These are phyloP conservation scores for Noccaea bulbosa DNA, from an alignment of 345 rosid genomes.

Conservation along the genomic window DNA sequence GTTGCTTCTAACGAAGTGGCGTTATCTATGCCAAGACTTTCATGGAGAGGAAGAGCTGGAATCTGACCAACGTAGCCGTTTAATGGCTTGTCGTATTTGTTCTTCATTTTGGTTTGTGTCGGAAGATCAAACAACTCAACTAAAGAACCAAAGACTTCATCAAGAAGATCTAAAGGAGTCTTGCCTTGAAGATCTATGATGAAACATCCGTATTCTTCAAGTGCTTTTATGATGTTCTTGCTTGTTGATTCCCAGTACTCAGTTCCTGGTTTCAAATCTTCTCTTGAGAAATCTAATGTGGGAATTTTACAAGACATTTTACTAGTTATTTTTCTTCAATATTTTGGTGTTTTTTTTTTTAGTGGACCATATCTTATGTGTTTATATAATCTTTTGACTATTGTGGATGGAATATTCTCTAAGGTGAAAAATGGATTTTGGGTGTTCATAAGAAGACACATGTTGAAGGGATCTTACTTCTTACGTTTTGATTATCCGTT, in stretches of 20 bases:
- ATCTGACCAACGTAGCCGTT: conserved; percentile 47
- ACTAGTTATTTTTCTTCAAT: background rate
- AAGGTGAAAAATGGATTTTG: conserved; percentile 19
- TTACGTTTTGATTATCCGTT: conserved; percentile 32
- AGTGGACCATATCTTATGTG: background rate
- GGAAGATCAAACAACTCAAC: conserved; percentile 41
- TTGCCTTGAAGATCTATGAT: conserved; percentile 44
- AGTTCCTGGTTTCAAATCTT: conserved; percentile 41
- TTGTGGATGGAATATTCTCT: conserved; percentile 19
- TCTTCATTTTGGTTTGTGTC: conserved; percentile 45
- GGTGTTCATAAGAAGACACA: conserved; percentile 39
- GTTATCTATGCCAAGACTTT: conserved; percentile 52
- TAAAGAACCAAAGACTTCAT: conserved; percentile 38
- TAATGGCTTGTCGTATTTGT: conserved; percentile 45
- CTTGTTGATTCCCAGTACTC: conserved; percentile 38
- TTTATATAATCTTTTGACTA: background rate
- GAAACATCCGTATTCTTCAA: conserved; percentile 45
- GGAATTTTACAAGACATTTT: conserved; percentile 34
- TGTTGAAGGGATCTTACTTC: conserved; percentile 20
- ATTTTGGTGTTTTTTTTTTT: background rate
- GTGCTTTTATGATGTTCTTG: conserved; percentile 30
- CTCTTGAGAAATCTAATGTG: conserved; percentile 41
- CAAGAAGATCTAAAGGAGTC: conserved; percentile 40
- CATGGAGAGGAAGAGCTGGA: conserved; percentile 52
- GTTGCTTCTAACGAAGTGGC: conserved; percentile 45